Evolutionary conservation across 768 basidiomycete species (phyloP), one percentile per base, ranked within the genome.

Genomic region (Rhodotorula kratochvilovae): DNA sequence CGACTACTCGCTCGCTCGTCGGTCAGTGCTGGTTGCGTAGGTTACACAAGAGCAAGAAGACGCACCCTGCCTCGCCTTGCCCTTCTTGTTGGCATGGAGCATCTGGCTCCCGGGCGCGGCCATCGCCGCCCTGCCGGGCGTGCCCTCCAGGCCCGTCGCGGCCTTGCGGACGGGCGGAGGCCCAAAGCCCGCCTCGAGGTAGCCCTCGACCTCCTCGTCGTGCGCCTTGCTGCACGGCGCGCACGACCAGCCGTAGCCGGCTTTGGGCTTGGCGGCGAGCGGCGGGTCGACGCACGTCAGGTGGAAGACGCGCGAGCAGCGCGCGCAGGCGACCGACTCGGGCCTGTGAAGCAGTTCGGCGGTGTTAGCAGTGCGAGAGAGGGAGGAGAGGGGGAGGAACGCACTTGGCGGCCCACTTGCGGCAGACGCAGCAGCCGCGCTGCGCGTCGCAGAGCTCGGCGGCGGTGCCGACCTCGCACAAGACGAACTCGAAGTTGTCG

Each of bases 171-270:
- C 55, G 1, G 66, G 70, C 7, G 65, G 64, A 12, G 65, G 66
- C 5, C 56, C 45, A 2, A 54, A 23, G 5, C 71, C 71, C 13
- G 39, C 33, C 66, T 72, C 80, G 62, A 75, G 76, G 53, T 75
- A 70, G 10, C 70, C 72, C 67, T 80, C 77, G 16, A 80, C 75
- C 53, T 81, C 80, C 53, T 80, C 78, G 76, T 92, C 92, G 78
- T 94, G 90, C 74, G 86, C 86, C 63, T 87, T 86, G 19, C 92
- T 90, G 80, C 94, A 98, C 2, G 92, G 91, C 1, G 91, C 90
- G 77, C 95, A 98, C 17, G 92, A 92, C 95, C 95, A 98, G 31
- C 91, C 92, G 81, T 97, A 98, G 56, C 95, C 95, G 72, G 92
- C 87, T 33, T 92, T 91, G 23, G 95, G 95, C 80, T 97, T 97